Conservation (phyloP, 176 grass and related monocot species). For the Carex littledalei region DNA sequence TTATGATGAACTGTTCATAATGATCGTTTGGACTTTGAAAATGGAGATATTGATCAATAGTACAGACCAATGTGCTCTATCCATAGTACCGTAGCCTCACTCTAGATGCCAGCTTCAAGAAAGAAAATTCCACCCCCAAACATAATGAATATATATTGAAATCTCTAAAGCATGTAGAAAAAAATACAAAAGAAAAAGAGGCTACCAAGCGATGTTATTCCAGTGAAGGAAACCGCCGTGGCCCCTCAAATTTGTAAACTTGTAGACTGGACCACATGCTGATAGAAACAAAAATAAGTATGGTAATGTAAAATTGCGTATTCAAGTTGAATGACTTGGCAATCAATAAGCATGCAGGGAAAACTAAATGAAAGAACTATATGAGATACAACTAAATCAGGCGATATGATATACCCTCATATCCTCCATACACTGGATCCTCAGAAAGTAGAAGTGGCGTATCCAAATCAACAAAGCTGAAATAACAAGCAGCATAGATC, state of each 20-base stretch:
- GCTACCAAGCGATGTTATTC: slow-evolving; percentile 55
- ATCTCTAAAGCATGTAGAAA: background rate
- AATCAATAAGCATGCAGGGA: background rate
- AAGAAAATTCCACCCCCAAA: background rate
- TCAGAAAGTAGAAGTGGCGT: slow-evolving; percentile 80
- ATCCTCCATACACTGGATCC: slow-evolving; percentile 82
- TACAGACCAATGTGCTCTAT: no score
- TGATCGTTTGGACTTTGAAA: no score
- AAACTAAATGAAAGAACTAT: background rate
- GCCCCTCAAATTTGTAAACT: slow-evolving; percentile 68
- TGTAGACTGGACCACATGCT: slow-evolving; percentile 78
- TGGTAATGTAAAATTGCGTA: slow-evolving; percentile 10
- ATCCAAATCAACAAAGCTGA: slow-evolving; percentile 92
- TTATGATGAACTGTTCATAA: no score
- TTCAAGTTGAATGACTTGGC: background rate
- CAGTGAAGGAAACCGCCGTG: slow-evolving; percentile 94
- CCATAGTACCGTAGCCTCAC: no score
- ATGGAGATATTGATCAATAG: no score
- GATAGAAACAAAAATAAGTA: slow-evolving; percentile 16
- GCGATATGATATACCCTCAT: slow-evolving; percentile 53
- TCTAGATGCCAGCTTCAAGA: background rate
- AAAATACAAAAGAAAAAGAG: background rate
- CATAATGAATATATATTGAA: background rate
- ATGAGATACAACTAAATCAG: background rate
- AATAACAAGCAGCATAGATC: slow-evolving; percentile 8